Base-by-base conservation (phyloP, 1,139 yeast genomes). In the Scheffersomyces cryptocercus region DNA sequence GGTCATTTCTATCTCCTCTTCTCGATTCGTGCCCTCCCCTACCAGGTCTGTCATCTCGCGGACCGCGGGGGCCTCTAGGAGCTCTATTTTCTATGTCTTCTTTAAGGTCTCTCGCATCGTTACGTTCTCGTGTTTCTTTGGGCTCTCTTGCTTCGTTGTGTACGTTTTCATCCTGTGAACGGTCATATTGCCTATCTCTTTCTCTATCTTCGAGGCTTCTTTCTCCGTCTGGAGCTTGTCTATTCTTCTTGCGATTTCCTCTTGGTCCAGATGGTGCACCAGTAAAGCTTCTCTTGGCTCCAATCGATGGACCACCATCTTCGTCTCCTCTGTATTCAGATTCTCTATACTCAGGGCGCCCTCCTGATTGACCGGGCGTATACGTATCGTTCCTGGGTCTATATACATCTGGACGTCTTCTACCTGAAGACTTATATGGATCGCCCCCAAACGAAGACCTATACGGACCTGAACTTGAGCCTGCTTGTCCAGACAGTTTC, bases 241-340 rank as follows among this genome's bases (percentile, higher is more conserved):
- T 60, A 39, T 55, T 49, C 30, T 49, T 51, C 37, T 50, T 47
- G 35, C 53, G 53, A 41, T 44, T 53, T 24, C 54, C 55, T 24
- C 56, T 57, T 11, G 61, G 55, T 14, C 58, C 64, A 4, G 56
- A 47, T 6, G 64, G 61, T 10, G 59, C 59, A 13, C 35, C 35
- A 5, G 26, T 6, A 8, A 46, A 44, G 2, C 51, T 44, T 16
- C 63, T 51, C 38, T 58, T 58, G 33, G 39, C 37, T 14, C 52
- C 55, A 13, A 40, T 39, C 20, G 45, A 16, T 4, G 40, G 15
- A 28, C 20, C 37, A 35, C 15, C 38, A 5, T 20, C 26, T 20
- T 20, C 26, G 2, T 20, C 26, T 2, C 26, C 8, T 20, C 26
- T 20, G 2, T 20, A 20, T 20, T 20, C 26, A 6, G 26, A 20